Base-by-base conservation (phyloP, 306 rosid genomes). In the Acacia crassicarpa region DNA sequence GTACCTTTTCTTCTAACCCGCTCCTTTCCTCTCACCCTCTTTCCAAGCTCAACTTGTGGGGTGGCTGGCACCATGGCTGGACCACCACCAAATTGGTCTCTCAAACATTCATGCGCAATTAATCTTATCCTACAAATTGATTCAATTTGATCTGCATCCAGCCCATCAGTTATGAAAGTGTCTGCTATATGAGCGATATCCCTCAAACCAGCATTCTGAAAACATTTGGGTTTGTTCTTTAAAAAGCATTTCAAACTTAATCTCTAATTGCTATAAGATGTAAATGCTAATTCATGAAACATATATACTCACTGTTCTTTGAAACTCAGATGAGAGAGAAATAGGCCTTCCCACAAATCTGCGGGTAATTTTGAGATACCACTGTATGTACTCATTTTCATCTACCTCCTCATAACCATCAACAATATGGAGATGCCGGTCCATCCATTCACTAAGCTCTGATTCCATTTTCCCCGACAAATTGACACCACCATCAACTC, bases 91-190 rank as follows among this genome's bases (percentile, higher is more conserved):
- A 70, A 48, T 43, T 70, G 74, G 20, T 70, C 74, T 70, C 74
- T 43, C 74, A 70, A 70, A 43, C 74, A 70, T 70, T 70, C 74
- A 70, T 70, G 74, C 13, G 74, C 74, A 70, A 70, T 70, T 22
- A 12, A 70, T 44, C 74, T 70, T 70, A 70, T 70, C 54, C 54
- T 70, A 41, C 54, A 43, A 20, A 70, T 70, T 43, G 74, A 70
- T 70, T 22, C 74, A 43, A 70, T 70, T 43, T 70, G 74, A 22
- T 70, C 54, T 43, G 32, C 54, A 70, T 70, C 74, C 54, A 70
- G 33, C 20, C 74, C 74, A n/a, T 70, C 27, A 41, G 35, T 70
- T 22, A 53, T 33, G 44, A 70, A 70, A 25, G 74, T 43, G 48
- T 70, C 74, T 22, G 74, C 74, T 70, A 70, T 43, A 43, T 43